Evolutionary conservation across 306 rosid species (phyloP).

Genomic region (Vicia villosa): DNA sequence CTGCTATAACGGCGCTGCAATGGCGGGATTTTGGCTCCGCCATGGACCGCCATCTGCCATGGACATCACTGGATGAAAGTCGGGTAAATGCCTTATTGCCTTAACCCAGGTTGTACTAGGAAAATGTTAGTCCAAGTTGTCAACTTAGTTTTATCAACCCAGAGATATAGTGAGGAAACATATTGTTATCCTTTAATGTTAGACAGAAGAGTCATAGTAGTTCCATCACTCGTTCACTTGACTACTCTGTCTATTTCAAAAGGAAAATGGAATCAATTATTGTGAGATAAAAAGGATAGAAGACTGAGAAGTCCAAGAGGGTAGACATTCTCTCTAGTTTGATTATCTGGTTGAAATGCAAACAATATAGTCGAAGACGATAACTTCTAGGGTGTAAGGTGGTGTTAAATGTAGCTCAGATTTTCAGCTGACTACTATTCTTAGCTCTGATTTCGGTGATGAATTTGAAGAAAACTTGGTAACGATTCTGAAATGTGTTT

Average conservation of each 20-base stretch:
- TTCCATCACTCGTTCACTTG: constrained; percentile 17
- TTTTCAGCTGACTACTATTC: constrained; percentile 1
- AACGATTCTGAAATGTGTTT: constrained; percentile 20
- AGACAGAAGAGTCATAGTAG: background rate
- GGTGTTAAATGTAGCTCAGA: constrained; percentile 8
- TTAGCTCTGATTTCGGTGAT: constrained; percentile 21
- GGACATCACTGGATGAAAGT: background rate
- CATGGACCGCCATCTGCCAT: too few species aligned
- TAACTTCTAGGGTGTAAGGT: constrained; percentile 17
- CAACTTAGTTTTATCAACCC: background rate
- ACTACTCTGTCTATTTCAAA: constrained; percentile 7
- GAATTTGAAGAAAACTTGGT: constrained; percentile 1
- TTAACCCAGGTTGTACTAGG: background rate
- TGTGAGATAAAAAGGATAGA: background rate
- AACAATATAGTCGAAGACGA: background rate
- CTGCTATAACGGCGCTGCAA: too few species aligned
- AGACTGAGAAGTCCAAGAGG: background rate
- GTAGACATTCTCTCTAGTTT: constrained; percentile 15
- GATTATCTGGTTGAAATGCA: background rate
- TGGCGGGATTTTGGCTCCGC: background rate
- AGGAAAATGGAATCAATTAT: constrained; percentile 10
- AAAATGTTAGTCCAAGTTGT: constrained; percentile 7
- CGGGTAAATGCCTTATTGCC: background rate
- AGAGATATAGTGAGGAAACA: constrained; percentile 14
- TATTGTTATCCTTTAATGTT: constrained; percentile 4